Base-by-base conservation (phyloP, 352 stramenopile genomes). In the Pythium aphanidermatum region DNA sequence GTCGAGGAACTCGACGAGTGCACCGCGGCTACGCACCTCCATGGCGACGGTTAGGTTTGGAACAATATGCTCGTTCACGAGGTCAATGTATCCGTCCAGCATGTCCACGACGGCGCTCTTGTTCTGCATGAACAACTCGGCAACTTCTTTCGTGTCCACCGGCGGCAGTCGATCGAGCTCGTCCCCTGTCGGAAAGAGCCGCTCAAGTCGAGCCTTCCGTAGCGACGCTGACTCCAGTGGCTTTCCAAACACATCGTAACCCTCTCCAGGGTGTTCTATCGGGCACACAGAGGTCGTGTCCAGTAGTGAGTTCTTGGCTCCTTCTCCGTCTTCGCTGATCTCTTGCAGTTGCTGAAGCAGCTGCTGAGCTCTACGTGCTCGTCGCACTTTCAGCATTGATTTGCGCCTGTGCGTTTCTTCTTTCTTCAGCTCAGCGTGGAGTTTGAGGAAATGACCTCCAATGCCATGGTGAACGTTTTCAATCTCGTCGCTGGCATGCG, bases 51-150 rank as follows among this genome's bases (percentile, higher is more conserved):
- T 36, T 6, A 90, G 47, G 13, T 70, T 69, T 12, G 70, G 70
- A 2, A 63, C 25, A 41, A 90, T 79, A 8, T 84, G 70, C 8
- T 63, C 60, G 12, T 68, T 41, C 16, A 69, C 68, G 36, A 90
- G 51, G 28, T 87, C 73, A 11, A 65, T 54, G 34, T 73, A 90
- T 0, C 78, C 78, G 30, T 83, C 62, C 9, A 90, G 58, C 78
- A 90, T 90, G 34, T 87, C 78, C 3, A 65, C 38, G 52, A 85
- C 63, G 7, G 73, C 74, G 12, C 49, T 55, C 13, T 68, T 60
- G 55, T 85, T 86, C 30, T 86, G 70, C 16, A 76, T 49, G 42
- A 87, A 90, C 16, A 87, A 59, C 13, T 54, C 51, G 27, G 71
- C 49, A 1, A 67, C 57, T 1, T 66, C 63, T 40, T 73, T 82